Conservation (phyloP, 2,329 filamentous ascomycete genomes). For the Albifimbria verrucaria region DNA sequence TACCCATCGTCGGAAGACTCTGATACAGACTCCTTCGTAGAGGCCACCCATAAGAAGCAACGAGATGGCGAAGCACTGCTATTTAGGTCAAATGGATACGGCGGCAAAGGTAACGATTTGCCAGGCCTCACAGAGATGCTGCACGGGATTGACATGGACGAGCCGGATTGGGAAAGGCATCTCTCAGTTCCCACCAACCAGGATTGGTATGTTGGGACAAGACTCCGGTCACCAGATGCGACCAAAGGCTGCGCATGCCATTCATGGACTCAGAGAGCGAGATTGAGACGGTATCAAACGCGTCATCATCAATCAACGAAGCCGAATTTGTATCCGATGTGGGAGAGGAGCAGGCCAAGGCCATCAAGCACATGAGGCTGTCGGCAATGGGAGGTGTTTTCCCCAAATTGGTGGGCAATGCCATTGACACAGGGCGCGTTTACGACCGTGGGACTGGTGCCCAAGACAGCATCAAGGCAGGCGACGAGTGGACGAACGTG, state of each 20-base stretch:
- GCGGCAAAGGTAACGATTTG: conserved; percentile 15
- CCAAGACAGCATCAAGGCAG: conserved; percentile 11
- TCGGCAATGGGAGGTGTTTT: neutral
- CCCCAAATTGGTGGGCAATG: neutral
- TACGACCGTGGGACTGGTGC: neutral
- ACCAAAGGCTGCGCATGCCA: neutral
- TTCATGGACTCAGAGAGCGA: neutral
- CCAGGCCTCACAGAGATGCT: conserved; percentile 24
- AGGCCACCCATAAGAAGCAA: conserved; percentile 10
- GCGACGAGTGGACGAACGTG: conserved; percentile 17
- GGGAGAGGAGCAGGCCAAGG: neutral
- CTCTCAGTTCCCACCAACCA: neutral
- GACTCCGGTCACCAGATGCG: neutral
- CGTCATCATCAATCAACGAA: neutral
- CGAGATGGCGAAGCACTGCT: conserved; percentile 17
- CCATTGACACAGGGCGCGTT: neutral
- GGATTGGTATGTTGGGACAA: neutral
- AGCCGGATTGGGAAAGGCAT: neutral
- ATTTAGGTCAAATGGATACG: conserved; percentile 22
- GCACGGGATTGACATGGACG: conserved; percentile 3
- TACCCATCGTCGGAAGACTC: conserved; percentile 19
- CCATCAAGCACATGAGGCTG: neutral
- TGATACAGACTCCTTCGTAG: conserved; percentile 22
- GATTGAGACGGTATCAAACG: neutral
- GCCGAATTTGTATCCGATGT: neutral